These are phyloP conservation scores for Closterium sp. DNA, from an alignment of 139 green algal genomes.

Conservation along the genomic window DNA sequence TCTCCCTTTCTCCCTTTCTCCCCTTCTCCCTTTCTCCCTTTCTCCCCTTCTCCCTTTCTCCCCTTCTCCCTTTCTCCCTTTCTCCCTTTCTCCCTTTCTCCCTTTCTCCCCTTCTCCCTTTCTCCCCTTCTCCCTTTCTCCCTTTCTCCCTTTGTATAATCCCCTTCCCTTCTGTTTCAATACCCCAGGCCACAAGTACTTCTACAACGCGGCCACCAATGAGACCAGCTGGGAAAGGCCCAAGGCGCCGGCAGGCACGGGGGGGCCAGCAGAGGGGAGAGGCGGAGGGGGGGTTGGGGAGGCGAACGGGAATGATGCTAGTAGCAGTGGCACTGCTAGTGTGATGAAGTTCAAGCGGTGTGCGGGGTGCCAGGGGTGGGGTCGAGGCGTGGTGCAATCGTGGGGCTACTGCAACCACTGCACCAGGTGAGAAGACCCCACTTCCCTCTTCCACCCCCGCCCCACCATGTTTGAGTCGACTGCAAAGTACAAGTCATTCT, in stretches of 20 bases:
- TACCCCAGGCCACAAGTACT: conserved; percentile 45
- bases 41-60: background rate
- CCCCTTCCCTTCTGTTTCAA: too few relatives aligned
- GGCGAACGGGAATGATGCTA: background rate
- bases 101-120: background rate
- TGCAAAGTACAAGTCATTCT: too few relatives aligned
- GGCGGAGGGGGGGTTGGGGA: background rate
- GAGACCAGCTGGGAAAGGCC: conserved; percentile 51
- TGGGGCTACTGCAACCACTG: conserved; percentile 52
- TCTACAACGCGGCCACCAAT: conserved; percentile 44
- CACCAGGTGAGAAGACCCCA: conserved; percentile 16
- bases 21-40: too few relatives aligned
- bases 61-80: background rate
- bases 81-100: background rate
- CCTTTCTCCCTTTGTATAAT: too few relatives aligned
- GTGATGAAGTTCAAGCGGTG: conserved; percentile 43
- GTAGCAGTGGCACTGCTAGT: background rate
- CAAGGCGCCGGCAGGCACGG: background rate
- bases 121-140: too few relatives aligned
- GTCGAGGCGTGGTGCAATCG: conserved; percentile 40
- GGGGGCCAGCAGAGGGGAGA: too few relatives aligned
- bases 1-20: too few relatives aligned
- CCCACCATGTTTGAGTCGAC: too few relatives aligned
- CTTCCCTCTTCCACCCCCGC: too few relatives aligned
- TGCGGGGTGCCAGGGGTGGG: conserved; percentile 41